Evolutionary conservation across 2,329 filamentous ascomycete species (phyloP).

Genomic region (Trichoderma sp.): DNA sequence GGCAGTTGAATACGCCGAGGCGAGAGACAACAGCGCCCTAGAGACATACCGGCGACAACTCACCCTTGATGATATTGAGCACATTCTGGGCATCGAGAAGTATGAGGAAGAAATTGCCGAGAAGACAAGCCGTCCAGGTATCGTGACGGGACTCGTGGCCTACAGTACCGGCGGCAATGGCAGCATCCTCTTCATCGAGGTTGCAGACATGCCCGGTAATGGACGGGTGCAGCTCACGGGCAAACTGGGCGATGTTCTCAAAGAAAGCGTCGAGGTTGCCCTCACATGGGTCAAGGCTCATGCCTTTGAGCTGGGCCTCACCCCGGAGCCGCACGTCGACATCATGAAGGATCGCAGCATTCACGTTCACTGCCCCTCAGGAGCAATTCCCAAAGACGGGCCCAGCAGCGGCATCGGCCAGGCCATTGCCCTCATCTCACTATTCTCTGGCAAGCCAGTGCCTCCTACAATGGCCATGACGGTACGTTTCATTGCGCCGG

Average conservation of each 20-base stretch:
- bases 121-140: constrained; percentile 76
- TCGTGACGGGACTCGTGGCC: constrained; percentile 93
- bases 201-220: constrained; percentile 92
- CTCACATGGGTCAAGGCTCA: constrained; percentile 97
- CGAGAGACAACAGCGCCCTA: constrained; percentile 69
- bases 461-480: constrained; percentile 96
- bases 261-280: constrained; percentile 95
- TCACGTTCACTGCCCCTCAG: constrained; percentile 93
- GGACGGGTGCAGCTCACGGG: constrained; percentile 93
- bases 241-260: constrained; percentile 93
- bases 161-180: constrained; percentile 92
- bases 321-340: constrained; percentile 76
- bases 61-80: constrained; percentile 77
- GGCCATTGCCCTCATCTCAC: constrained; percentile 85
- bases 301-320: constrained; percentile 84
- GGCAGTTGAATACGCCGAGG: constrained; percentile 91
- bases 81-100: constrained; percentile 86
- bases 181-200: constrained; percentile 96
- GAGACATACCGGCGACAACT: constrained; percentile 72
- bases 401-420: constrained; percentile 87
- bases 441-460: constrained; percentile 83
- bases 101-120: constrained; percentile 96
- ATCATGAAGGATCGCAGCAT: constrained; percentile 95
- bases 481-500: constrained; percentile 42
- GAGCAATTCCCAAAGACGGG: constrained; percentile 92